Conservation (phyloP, 805 yeast genomes). For the Brettanomyces bruxellensis region DNA sequence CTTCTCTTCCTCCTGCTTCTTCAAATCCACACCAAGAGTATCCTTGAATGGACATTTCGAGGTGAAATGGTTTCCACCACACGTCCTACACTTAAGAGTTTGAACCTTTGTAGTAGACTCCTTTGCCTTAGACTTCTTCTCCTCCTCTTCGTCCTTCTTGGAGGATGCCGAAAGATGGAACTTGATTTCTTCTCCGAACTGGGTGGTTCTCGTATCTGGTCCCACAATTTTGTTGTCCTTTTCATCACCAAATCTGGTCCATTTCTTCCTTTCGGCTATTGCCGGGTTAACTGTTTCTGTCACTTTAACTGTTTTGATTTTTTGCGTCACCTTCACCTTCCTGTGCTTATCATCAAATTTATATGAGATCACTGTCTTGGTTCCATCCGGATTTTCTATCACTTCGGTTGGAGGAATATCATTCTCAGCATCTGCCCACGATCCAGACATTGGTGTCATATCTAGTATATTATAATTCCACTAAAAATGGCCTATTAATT, state of each 20-base stretch:
- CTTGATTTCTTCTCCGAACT: constrained; percentile 75
- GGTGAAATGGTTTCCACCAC: constrained; percentile 93
- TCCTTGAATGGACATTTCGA: constrained; percentile 94
- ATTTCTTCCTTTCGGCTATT: constrained; percentile 80
- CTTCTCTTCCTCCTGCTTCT: background rate
- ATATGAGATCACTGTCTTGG: constrained; percentile 78
- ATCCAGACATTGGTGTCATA: constrained; percentile 8
- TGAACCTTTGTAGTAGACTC: constrained; percentile 46
- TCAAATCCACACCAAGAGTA: constrained; percentile 42
- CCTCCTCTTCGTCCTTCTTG: constrained; percentile 71
- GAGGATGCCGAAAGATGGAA: constrained; percentile 67
- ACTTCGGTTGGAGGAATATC: constrained; percentile 70
- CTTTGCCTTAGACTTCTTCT: constrained; percentile 43
- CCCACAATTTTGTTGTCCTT: constrained; percentile 60
- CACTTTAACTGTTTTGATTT: constrained; percentile 64
- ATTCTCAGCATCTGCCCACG: constrained; percentile 65
- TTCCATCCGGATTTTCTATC: constrained; percentile 75
- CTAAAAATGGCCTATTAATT: too few species aligned
- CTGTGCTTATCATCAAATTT: constrained; percentile 69
- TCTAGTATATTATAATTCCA: too few species aligned
- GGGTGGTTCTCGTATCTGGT: constrained; percentile 83
- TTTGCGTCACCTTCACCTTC: constrained; percentile 82
- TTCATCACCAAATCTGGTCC: constrained; percentile 86
- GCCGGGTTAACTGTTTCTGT: constrained; percentile 76
- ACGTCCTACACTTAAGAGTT: constrained; percentile 65